Conservation (phyloP, 306 rosid species). For the Lathyrus tuberosus region DNA sequence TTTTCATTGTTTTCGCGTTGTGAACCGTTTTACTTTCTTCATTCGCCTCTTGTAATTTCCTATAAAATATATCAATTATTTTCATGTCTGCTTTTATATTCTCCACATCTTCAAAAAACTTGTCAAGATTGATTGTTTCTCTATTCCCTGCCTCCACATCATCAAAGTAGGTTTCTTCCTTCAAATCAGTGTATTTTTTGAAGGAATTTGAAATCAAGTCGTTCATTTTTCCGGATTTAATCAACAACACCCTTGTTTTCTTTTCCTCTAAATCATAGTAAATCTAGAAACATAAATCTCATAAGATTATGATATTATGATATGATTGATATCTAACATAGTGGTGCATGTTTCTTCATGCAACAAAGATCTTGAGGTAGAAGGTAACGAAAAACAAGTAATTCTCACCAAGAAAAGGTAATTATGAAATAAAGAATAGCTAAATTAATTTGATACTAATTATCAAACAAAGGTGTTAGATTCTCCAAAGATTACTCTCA, state of each 20-base stretch:
- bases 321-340: slow-evolving; percentile 9
- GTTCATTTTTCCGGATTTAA: slow-evolving; percentile 57
- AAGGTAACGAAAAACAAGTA: slow-evolving; percentile 48
- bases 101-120: slow-evolving; percentile 85
- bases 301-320: slow-evolving; percentile 13
- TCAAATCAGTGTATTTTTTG: slow-evolving; percentile 65
- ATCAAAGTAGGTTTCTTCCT: slow-evolving; percentile 54
- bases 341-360: neutral
- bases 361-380: slow-evolving; percentile 33
- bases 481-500: slow-evolving; percentile 31
- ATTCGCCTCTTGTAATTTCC: slow-evolving; percentile 63
- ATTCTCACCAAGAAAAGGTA: slow-evolving; percentile 42
- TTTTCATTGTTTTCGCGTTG: slow-evolving; percentile 76
- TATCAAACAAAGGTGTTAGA: slow-evolving; percentile 34
- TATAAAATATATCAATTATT: slow-evolving; percentile 60
- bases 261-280: neutral
- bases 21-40: slow-evolving; percentile 74
- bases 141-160: slow-evolving; percentile 65
- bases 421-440: slow-evolving; percentile 47
- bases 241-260: neutral
- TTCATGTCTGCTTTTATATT: slow-evolving; percentile 78
- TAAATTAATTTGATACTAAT: slow-evolving; percentile 40
- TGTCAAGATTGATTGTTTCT: slow-evolving; percentile 68
- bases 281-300: slow-evolving; percentile 22
- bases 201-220: slow-evolving; percentile 77